Evolutionary conservation across 768 basidiomycete genomes (phyloP), one percentile per base, ranked within the genome.

Genomic region (Tremella mesenterica): DNA sequence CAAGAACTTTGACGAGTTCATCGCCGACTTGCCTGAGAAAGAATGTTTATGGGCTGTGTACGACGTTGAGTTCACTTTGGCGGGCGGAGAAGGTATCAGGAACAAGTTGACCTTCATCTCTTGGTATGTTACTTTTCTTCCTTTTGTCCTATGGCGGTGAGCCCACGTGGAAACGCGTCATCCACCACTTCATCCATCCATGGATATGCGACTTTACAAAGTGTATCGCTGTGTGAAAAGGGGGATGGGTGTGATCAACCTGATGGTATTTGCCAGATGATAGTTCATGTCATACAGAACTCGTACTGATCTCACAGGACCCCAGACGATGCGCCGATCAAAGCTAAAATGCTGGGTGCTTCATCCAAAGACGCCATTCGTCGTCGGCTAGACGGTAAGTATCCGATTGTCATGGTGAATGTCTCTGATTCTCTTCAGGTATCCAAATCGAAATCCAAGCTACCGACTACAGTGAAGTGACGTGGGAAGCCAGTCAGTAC

Each of bases 261-360:
- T n/a, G n/a, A n/a, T 23, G 12, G 43, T 33, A 23, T 18, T 29
- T 36, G 34, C 10, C 27, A 8, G 25, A 44, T 18, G 27, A n/a
- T n/a, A n/a, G n/a, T n/a, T n/a, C n/a, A n/a, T n/a, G n/a, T n/a
- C n/a, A n/a, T n/a, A 36, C 34, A 36, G 18, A 36, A 36, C 34
- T 18, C 34, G 12, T 12, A 26, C 44, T 46, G 44, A 46, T 23
- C 7, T 46, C 44, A 23, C 49, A 96, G 93, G 93, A 80, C 83
- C 18, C 92, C 93, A 58, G 89, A 92, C 66, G 75, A 73, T 38
- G 83, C 89, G 36, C 86, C 81, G 76, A 79, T 92, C 74, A 90
- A 86, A 76, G 78, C 81, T 70, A 96, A 92, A 83, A 96, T 96
- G 91, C 64, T 95, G 63, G 85, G 81, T 75, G 85, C 93, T 2